Evolutionary conservation across 23 red algal genomes (phyloP).

Genomic region (Gracilaria gracilis): DNA sequence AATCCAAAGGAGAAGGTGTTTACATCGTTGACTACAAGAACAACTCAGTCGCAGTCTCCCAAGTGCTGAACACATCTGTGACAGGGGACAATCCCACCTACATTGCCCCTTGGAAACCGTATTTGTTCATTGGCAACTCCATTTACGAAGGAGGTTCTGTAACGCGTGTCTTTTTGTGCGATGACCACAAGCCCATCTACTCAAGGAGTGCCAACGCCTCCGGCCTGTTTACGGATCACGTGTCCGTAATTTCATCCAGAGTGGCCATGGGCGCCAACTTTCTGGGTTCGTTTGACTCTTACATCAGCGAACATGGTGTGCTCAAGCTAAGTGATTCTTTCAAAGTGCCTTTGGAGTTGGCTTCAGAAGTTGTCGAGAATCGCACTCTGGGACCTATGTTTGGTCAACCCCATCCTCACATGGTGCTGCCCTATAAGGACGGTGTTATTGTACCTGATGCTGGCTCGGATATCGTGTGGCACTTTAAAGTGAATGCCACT

Average conservation of each 20-base stretch:
- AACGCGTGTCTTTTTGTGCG: slow-evolving; percentile 12
- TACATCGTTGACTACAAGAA: slow-evolving; percentile 22
- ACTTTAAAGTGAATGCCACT: slow-evolving; percentile 36
- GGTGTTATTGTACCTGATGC: slow-evolving; percentile 63
- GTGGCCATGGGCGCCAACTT: slow-evolving; percentile 35
- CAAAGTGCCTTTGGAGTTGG: slow-evolving; percentile 38
- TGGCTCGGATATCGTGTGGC: slow-evolving; percentile 49
- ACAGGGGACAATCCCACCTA: slow-evolving; percentile 61
- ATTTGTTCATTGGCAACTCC: slow-evolving; percentile 29
- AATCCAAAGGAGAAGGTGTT: slow-evolving; percentile 16
- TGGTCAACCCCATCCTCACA: slow-evolving; percentile 50
- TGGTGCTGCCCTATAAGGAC: slow-evolving; percentile 46
- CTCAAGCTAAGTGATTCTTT: slow-evolving; percentile 33
- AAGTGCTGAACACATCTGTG: slow-evolving; percentile 26
- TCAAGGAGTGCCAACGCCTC: not conserved
- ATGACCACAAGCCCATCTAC: not conserved
- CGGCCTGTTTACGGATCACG: slow-evolving; percentile 16
- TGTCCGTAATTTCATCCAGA: slow-evolving; percentile 23
- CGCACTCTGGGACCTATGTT: slow-evolving; percentile 29
- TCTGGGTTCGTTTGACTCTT: slow-evolving; percentile 31
- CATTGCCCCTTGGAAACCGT: slow-evolving; percentile 32
- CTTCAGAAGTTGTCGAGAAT: slow-evolving; percentile 11
- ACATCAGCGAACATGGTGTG: slow-evolving; percentile 30
- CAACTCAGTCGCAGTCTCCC: slow-evolving; percentile 4
- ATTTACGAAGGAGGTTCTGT: slow-evolving; percentile 21